Evolutionary conservation across 352 stramenopile genomes (phyloP).

Genomic region (Phytophthora quininea): DNA sequence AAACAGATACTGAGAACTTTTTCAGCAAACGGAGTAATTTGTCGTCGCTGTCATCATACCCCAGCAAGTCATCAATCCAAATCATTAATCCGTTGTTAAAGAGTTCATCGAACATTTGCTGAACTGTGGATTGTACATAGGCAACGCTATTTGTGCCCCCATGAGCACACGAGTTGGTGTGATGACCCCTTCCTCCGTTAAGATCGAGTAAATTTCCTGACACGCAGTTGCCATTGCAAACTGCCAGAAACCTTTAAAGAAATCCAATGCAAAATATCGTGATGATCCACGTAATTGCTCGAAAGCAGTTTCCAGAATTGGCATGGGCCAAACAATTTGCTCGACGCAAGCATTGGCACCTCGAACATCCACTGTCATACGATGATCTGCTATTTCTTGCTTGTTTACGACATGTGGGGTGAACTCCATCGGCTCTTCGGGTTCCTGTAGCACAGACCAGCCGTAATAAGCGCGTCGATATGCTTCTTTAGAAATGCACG

Average conservation of each 20-base stretch:
- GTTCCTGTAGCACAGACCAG: slow-evolving; percentile 11
- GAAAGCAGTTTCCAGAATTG: slow-evolving; percentile 14
- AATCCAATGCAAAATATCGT: slow-evolving; percentile 14
- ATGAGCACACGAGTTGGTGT: slow-evolving; percentile 16
- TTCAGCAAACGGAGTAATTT: slow-evolving; percentile 1
- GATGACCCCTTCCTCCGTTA: slow-evolving; percentile 14
- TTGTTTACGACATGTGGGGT: slow-evolving; percentile 13
- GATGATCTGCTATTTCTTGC: not conserved
- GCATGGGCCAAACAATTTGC: slow-evolving; percentile 17
- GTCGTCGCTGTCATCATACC: slow-evolving; percentile 3
- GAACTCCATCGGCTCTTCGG: slow-evolving; percentile 10
- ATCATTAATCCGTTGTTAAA: slow-evolving; percentile 18
- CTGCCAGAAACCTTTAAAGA: slow-evolving; percentile 24
- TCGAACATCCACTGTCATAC: slow-evolving; percentile 20
- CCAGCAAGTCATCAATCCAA: slow-evolving; percentile 15
- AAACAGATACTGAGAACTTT: slow-evolving; percentile 7
- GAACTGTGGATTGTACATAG: slow-evolving; percentile 15
- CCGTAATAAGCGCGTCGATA: slow-evolving; percentile 7
- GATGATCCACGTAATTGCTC: slow-evolving; percentile 8
- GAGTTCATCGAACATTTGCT: slow-evolving; percentile 17
- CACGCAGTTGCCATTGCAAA: slow-evolving; percentile 2
- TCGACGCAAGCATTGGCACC: slow-evolving; percentile 11
- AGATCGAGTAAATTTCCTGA: slow-evolving; percentile 16
- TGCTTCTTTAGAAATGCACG: slow-evolving; percentile 16
- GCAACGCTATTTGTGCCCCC: slow-evolving; percentile 20